Conservation (phyloP, 73 alveolate species). For the Uronychia binucleata region DNA sequence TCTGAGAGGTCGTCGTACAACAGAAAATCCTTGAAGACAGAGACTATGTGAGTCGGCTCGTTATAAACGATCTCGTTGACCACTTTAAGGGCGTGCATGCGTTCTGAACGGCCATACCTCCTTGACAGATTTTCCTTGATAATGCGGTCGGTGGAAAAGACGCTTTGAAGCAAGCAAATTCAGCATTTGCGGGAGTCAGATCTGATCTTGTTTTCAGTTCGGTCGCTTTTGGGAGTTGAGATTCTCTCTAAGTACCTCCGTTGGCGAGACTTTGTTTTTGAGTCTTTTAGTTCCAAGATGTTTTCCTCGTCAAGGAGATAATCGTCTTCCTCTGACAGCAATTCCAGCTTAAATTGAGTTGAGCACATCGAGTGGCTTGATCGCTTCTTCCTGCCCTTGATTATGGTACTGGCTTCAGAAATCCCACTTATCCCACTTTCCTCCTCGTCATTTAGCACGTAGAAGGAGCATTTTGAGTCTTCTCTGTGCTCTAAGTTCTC, state of each 20-base stretch:
- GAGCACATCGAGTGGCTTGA: neutral
- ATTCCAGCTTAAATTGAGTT: neutral
- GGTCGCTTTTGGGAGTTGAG: no score
- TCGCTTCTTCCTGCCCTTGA: neutral
- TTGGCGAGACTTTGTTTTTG: no score
- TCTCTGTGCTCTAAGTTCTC: neutral
- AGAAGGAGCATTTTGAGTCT: neutral
- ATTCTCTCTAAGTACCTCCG: no score
- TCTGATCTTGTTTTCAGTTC: no score
- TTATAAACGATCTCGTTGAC: conserved; percentile 29
- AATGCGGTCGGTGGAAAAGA: neutral
- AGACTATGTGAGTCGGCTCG: conserved; percentile 12
- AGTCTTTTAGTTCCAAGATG: no score
- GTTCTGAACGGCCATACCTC: neutral
- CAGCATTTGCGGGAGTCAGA: no score
- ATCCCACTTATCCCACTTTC: neutral
- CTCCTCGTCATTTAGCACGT: neutral
- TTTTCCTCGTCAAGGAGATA: neutral
- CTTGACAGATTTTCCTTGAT: neutral
- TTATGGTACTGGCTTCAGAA: neutral
- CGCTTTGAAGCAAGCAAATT: neutral
- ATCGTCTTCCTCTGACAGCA: neutral
- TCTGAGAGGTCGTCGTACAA: conserved; percentile 29
- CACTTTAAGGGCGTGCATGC: conserved; percentile 17
- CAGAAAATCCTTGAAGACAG: conserved; percentile 32